A percentile compares a stretch with the other conserved stretches of the same genome.
Evolutionary conservation across 352 stramenopile genomes (phyloP).

Genomic region (Globisporangium radiosum): DNA sequence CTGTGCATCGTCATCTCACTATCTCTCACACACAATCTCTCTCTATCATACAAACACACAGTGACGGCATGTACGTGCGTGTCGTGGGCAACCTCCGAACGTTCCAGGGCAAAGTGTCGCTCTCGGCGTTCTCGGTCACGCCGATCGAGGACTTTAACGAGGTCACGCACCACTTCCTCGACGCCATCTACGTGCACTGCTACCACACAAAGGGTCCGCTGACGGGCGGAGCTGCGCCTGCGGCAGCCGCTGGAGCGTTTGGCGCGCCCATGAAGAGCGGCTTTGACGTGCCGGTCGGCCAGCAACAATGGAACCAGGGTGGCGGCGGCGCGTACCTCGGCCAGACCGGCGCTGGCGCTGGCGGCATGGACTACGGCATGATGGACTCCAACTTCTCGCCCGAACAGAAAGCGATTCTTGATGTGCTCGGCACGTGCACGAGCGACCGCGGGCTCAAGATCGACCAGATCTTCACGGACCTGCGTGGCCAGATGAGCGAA

Average conservation of each 20-base stretch:
- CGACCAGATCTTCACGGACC: constrained; percentile 64
- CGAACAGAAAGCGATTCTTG: constrained; percentile 74
- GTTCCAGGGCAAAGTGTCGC: constrained; percentile 85
- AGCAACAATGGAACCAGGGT: constrained; percentile 26
- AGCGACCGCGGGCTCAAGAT: constrained; percentile 74
- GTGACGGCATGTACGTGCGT: constrained; percentile 85
- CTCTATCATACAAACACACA: constrained; percentile 3
- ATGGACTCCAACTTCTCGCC: constrained; percentile 74
- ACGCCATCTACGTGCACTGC: constrained; percentile 91
- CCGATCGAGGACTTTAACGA: constrained; percentile 90
- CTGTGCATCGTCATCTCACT: background rate
- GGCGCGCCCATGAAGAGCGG: constrained; percentile 33
- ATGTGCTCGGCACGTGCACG: constrained; percentile 63
- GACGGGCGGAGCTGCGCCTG: constrained; percentile 20
- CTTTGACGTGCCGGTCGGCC: constrained; percentile 15
- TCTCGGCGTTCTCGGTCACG: constrained; percentile 86
- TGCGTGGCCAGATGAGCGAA: constrained; percentile 64
- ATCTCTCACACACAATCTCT: background rate
- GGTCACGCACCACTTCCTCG: constrained; percentile 94
- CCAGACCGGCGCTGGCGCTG: constrained; percentile 12
- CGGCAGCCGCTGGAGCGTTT: constrained; percentile 14
- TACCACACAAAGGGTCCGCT: constrained; percentile 67
- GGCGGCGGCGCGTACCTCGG: constrained; percentile 18
- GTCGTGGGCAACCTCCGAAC: constrained; percentile 89
- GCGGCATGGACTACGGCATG: constrained; percentile 53